Base-by-base conservation (phyloP, 371 early-diverging fungal species). In the Apophysomyces elegans region DNA sequence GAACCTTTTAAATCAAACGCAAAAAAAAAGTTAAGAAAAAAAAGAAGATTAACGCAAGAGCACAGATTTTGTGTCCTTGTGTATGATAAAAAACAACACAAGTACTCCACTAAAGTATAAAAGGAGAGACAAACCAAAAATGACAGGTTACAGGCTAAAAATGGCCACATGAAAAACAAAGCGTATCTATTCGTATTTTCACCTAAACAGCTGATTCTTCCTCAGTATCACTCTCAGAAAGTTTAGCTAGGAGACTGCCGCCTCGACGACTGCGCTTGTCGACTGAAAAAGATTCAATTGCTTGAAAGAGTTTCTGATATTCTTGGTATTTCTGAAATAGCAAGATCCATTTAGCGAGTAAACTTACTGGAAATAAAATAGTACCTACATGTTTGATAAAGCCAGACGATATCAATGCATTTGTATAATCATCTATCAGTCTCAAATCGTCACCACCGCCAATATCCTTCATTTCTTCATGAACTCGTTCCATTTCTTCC, bases 401-500 rank as follows among this genome's bases (percentile, higher is more conserved):
- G 11, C 65, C 65, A 46, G 47, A 58, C 11, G 59, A 36, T 37
- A 47, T 39, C 59, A 65, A 37, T 21, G 18, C 45, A 35, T 59
- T 59, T 50, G 63, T 21, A 21, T 50, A 50, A 50, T 50, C 54
- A 2, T 50, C 54, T 11, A 21, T 50, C 21, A 50, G 54, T 9
- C 54, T 50, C 54, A 50, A 50, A 11, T 50, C 54, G 4, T 26
- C 54, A 21, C 21, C 54, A 7, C 54, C 54, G 7, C 21, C 54
- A n/a, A 50, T 26, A n/a, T 50, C 21, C 21, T 50, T 50, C 54
- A 50, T 50, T 18, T 50, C 21, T 21, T n/a, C 16, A 21, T 5
- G 4, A 21, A 50, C 54, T 8, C 54, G 54, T 57, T 68, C 68
- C 43, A 58, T 43, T 57, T 69, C 70, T 21, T 62, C 45, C 41